Evolutionary conservation across 1,139 yeast genomes (phyloP).

Genomic region (Blastobotrys malaysiensis): DNA sequence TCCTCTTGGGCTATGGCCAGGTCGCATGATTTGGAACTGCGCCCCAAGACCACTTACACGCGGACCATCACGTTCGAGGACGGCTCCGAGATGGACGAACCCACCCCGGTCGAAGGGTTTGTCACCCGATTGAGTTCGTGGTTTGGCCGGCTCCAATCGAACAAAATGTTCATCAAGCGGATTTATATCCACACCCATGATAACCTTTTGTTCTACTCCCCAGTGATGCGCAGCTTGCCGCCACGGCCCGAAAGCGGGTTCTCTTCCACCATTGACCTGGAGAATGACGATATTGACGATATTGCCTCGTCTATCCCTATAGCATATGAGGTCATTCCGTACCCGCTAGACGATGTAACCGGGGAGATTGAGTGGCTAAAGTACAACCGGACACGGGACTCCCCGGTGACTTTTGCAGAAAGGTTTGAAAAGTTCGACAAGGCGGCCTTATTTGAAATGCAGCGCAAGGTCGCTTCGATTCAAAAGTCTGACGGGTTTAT

Average conservation of each 20-base stretch:
- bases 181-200: constrained; percentile 63
- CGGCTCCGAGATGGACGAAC: constrained; percentile 41
- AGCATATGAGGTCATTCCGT: constrained; percentile 49
- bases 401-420: constrained; percentile 15
- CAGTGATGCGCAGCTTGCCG: constrained; percentile 55
- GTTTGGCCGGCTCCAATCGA: constrained; percentile 36
- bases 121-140: constrained; percentile 52
- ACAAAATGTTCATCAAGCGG: constrained; percentile 45
- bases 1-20: constrained; percentile 41
- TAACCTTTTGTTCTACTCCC: constrained; percentile 54
- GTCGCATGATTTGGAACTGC: constrained; percentile 51
- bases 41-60: constrained; percentile 48
- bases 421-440: constrained; percentile 49
- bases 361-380: constrained; percentile 61
- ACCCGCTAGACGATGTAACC: constrained; percentile 35
- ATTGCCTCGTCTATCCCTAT: constrained; percentile 31
- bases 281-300: constrained; percentile 23
- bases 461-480: constrained; percentile 53
- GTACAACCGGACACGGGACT: constrained; percentile 24
- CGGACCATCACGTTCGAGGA: constrained; percentile 27
- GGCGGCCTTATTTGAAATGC: constrained; percentile 56
- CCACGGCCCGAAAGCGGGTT: constrained; percentile 41
- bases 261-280: constrained; percentile 5
- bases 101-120: constrained; percentile 73
- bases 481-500: constrained; percentile 56